Conservation (phyloP, 208 protist species). For the Leishmania martiniquensis region DNA sequence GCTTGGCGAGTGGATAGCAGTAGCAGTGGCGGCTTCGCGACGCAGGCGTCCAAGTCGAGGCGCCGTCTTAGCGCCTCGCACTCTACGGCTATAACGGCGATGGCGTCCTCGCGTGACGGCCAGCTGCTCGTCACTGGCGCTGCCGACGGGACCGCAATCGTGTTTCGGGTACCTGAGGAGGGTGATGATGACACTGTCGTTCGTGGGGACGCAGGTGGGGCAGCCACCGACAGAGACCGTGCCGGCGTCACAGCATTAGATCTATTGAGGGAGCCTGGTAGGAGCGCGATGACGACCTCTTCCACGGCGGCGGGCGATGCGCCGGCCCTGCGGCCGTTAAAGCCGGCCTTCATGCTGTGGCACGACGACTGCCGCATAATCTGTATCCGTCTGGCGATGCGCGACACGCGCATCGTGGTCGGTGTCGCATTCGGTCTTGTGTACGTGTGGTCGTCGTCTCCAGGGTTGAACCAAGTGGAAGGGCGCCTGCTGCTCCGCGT, state of each 20-base stretch:
- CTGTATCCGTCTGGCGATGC: slow-evolving; percentile 43
- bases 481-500: slow-evolving; percentile 64
- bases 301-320: neutral
- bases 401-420: slow-evolving; percentile 65
- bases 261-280: neutral
- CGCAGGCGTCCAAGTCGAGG: slow-evolving; percentile 2
- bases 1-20: slow-evolving; percentile 40
- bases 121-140: slow-evolving; percentile 64
- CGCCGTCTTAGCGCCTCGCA: slow-evolving; percentile 35
- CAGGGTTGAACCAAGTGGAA: slow-evolving; percentile 58
- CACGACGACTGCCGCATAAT: slow-evolving; percentile 66
- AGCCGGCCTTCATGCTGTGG: slow-evolving; percentile 36
- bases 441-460: slow-evolving; percentile 75
- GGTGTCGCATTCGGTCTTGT: slow-evolving; percentile 62
- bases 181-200: slow-evolving; percentile 6
- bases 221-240: neutral
- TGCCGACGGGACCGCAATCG: slow-evolving; percentile 60
- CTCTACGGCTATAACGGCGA: slow-evolving; percentile 54
- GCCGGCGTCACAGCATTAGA: neutral
- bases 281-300: neutral
- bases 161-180: slow-evolving; percentile 39
- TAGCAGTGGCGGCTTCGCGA: neutral
- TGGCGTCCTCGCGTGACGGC: slow-evolving; percentile 52
- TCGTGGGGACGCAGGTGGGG: neutral
- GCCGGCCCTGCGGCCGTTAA: slow-evolving; percentile 9